Evolutionary conservation across 148 eudicot genomes (phyloP).

Genomic region (Rhododendron henanense): DNA sequence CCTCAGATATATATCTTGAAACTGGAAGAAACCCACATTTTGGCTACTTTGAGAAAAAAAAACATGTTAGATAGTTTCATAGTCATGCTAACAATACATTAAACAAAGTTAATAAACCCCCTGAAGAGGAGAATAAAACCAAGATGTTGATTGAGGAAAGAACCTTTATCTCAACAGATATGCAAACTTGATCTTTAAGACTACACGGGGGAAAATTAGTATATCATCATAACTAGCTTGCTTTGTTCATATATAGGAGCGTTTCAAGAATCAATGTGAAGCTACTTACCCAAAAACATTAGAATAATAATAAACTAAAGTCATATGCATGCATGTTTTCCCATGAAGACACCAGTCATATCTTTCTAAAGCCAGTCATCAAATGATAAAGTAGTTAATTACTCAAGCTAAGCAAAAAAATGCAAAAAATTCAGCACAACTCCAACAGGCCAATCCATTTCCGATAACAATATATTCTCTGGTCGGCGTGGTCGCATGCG

Average conservation of each 20-base stretch:
- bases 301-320: background rate
- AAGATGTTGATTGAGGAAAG: constrained; percentile 5
- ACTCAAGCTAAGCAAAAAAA: background rate
- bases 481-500: too few species aligned
- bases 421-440: background rate
- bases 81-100: background rate
- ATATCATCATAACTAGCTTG: background rate
- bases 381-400: background rate
- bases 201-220: constrained; percentile 27
- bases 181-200: constrained; percentile 35
- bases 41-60: constrained; percentile 45
- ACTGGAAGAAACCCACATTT: constrained; percentile 90
- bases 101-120: background rate
- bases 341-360: too few species aligned
- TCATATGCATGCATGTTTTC: background rate
- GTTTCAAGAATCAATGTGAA: background rate
- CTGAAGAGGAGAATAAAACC: background rate
- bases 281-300: background rate
- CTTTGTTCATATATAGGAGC: background rate
- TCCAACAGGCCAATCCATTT: background rate
- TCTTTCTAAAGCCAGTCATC: background rate
- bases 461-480: background rate
- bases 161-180: constrained; percentile 68
- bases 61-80: background rate
- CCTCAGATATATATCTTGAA: constrained; percentile 60